Conservation (phyloP, 2,329 filamentous ascomycete species). For the Pleurostoma richardsiae region DNA sequence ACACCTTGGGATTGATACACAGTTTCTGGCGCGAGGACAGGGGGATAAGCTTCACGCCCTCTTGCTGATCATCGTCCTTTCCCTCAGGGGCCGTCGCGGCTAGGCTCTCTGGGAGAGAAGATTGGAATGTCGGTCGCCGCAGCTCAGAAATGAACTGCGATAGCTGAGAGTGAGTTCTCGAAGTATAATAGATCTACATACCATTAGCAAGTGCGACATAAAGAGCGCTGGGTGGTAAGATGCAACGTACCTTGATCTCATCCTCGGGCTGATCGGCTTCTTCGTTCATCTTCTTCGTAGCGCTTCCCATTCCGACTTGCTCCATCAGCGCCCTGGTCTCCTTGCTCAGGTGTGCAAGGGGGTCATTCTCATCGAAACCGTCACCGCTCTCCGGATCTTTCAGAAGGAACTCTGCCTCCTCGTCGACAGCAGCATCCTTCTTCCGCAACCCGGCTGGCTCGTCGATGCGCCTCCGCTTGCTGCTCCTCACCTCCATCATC, state of each 20-base stretch:
- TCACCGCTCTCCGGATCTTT: conserved; percentile 47
- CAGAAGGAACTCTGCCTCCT: conserved; percentile 69
- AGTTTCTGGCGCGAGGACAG: conserved; percentile 81
- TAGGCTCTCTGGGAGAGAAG: conserved; percentile 53
- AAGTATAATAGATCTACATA: conserved; percentile 76
- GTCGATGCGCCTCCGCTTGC: conserved; percentile 41
- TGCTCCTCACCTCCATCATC: conserved; percentile 44
- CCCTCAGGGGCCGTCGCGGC: not conserved
- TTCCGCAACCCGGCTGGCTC: conserved; percentile 12
- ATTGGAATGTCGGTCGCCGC: conserved; percentile 69
- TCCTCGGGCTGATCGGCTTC: conserved; percentile 48
- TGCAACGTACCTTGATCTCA: conserved; percentile 56
- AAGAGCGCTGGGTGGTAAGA: not conserved
- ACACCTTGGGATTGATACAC: conserved; percentile 85
- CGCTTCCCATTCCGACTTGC: conserved; percentile 47
- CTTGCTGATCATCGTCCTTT: conserved; percentile 19
- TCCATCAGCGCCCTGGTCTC: conserved; percentile 72
- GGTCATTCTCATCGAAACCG: conserved; percentile 24
- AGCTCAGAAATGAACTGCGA: conserved; percentile 84
- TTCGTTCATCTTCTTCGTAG: conserved; percentile 24
- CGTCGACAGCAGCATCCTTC: conserved; percentile 21
- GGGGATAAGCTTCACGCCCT: conserved; percentile 73
- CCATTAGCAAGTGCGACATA: too few relatives aligned
- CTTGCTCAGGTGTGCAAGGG: conserved; percentile 58
- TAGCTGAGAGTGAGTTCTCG: conserved; percentile 86